These are phyloP conservation scores for Phellopilus nigrolimitatus DNA, from an alignment of 1,284 basidiomycete genomes.

Conservation along the genomic window DNA sequence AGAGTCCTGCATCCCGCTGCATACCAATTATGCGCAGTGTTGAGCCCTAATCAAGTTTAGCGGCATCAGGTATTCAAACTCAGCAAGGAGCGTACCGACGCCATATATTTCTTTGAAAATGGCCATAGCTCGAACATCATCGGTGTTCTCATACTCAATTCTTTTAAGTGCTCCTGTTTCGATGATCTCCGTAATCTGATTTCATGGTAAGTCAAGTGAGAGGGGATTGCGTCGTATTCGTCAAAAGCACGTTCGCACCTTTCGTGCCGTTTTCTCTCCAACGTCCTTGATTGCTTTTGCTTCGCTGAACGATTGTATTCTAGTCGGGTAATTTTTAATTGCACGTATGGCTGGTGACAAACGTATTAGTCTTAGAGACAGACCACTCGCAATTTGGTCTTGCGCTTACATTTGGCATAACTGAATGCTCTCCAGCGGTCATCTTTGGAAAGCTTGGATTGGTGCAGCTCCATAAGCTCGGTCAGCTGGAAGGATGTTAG, in stretches of 20 bases:
- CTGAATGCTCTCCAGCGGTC: constrained; percentile 58
- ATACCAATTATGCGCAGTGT: constrained; percentile 70
- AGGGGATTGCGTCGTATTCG: not conserved
- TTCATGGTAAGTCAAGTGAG: not conserved
- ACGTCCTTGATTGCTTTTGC: constrained; percentile 62
- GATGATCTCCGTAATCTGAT: constrained; percentile 73
- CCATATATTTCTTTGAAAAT: constrained; percentile 80
- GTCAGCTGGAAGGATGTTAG: constrained; percentile 42
- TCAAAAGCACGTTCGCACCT: constrained; percentile 42
- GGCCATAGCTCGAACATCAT: constrained; percentile 47
- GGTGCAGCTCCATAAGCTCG: constrained; percentile 57
- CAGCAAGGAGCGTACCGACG: constrained; percentile 61
- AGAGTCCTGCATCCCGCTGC: constrained; percentile 72
- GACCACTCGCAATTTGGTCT: not conserved
- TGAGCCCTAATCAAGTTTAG: constrained; percentile 39
- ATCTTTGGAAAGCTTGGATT: constrained; percentile 48
- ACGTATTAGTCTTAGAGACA: constrained; percentile 7
- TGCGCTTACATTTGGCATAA: constrained; percentile 53
- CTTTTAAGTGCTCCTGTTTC: constrained; percentile 61
- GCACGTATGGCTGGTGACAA: constrained; percentile 49
- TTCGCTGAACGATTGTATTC: constrained; percentile 59
- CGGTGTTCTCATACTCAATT: constrained; percentile 57
- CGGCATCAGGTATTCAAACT: not conserved
- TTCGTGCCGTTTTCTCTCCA: constrained; percentile 69
- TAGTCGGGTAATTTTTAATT: constrained; percentile 48